Evolutionary conservation across 73 alveolate species (phyloP).

Genomic region (Tetrahymena elliotti): DNA sequence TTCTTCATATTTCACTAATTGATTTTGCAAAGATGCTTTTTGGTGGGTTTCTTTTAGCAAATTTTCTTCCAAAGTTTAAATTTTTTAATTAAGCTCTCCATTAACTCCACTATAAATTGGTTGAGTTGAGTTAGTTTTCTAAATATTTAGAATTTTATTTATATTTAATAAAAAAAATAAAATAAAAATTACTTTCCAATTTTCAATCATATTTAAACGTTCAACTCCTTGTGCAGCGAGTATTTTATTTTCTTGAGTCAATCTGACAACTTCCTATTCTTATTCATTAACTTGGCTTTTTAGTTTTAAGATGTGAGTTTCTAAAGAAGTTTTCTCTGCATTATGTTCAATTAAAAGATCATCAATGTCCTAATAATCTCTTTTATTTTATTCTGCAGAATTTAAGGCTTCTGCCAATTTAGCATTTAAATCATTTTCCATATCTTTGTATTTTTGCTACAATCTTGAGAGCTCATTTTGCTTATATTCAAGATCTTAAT

Average conservation of each 20-base stretch:
- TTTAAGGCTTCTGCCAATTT: not conserved
- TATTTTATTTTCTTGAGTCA: not conserved
- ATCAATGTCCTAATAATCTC: not conserved
- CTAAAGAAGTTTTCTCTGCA: not conserved
- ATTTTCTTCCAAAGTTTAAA: not conserved
- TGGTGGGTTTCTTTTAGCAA: not conserved
- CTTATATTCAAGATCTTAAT: not conserved
- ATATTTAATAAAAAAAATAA: not conserved
- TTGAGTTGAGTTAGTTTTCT: not conserved
- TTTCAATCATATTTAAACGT: not conserved
- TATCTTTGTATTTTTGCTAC: not conserved
- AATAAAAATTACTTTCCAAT: not conserved
- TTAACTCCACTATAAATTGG: not conserved
- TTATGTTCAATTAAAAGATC: not conserved
- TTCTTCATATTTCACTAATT: not conserved
- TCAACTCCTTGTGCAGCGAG: not conserved
- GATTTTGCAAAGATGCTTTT: not conserved
- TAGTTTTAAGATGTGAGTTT: not conserved
- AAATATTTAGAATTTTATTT: not conserved
- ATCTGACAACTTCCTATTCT: not conserved
- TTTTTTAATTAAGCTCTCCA: not conserved
- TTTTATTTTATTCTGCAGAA: not conserved
- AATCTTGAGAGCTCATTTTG: not conserved
- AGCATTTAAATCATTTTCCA: not conserved
- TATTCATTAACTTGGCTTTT: not conserved